Evolutionary conservation across 768 basidiomycete genomes (phyloP), one percentile per base, ranked within the genome.

Genomic region (Tubosaeta sp.): DNA sequence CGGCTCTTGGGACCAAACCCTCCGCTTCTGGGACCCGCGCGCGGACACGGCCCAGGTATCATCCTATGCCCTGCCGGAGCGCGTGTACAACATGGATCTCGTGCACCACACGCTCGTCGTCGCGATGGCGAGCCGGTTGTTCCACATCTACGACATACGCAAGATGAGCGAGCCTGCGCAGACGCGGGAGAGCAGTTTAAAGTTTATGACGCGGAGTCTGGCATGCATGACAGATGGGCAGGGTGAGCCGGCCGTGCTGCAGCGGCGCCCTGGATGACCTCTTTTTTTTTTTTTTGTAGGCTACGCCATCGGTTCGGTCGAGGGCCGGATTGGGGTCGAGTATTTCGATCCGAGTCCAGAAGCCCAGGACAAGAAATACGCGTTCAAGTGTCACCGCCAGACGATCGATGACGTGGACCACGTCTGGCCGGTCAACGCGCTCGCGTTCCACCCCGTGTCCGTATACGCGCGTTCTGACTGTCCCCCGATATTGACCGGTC

Each of bases 341-440:
- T 99, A 95, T 68, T 94, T 96, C 59, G 91, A 97, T 56, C 83
- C 90, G 2, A 81, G 80, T 4, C 77, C 84, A 0, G 80, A 81
- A 22, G 76, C 78, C 0, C 95, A 98, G 67, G 84, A 87, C n/a
- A 77, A 80, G 58, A 86, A 69, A 22, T 69, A 84, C 67, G 96
- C 96, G 3, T 99, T 97, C 81, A 94, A 96, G 66, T 96, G 94
- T 56, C 95, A 99, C 63, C 80, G 95, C 4, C 87, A 92, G 64
- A 84, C 89, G 4, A 84, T 93, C 53, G 86, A 90, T 32, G 92
- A 90, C 32, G 87, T 88, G 13, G 96, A 99, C 67, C 90, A 94
- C 58, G 94, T 97, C 19, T 98, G 91, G 83, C 94, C 95, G 0
- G 94, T 98, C 54, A 96, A 97, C 61, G 81, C 92, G 0, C 80